Percentiles rank a stretch among this genome's conserved stretches.
Conservation (phyloP, 176 grass and related monocot species). For the Rhynchospora tenuis region DNA sequence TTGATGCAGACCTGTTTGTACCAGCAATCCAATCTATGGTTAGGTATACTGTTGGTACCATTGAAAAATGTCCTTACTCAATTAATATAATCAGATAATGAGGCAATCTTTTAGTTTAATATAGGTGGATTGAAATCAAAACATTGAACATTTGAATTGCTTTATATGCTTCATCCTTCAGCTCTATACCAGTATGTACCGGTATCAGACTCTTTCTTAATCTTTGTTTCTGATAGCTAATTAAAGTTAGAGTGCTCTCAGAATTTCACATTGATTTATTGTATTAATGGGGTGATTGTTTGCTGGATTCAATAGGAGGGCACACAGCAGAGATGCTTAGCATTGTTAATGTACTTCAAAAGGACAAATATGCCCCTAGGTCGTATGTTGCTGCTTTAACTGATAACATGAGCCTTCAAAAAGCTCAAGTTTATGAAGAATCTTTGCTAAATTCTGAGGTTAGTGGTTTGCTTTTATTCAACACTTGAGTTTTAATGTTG, state of each 20-base stretch:
- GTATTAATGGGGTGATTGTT: background rate
- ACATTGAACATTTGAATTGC: background rate
- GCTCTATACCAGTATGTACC: background rate
- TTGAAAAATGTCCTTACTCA: background rate
- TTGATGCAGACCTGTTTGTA: background rate
- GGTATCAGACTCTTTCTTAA: background rate
- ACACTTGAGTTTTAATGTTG: background rate
- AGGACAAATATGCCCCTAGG: slow-evolving; percentile 70
- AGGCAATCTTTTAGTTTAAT: background rate
- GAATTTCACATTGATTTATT: background rate
- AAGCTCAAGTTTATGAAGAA: slow-evolving; percentile 72
- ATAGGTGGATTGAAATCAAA: background rate
- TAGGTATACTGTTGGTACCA: background rate
- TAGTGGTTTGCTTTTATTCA: background rate
- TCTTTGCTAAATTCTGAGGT: slow-evolving; percentile 39
- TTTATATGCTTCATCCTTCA: background rate
- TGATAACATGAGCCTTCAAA: slow-evolving; percentile 92
- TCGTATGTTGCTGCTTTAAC: slow-evolving; percentile 84
- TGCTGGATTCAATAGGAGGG: slow-evolving; percentile 40
- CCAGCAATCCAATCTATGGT: background rate
- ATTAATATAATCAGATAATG: background rate
- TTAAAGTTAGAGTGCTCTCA: background rate
- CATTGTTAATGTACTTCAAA: slow-evolving; percentile 53
- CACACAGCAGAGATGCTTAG: slow-evolving; percentile 97
- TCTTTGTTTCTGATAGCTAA: background rate